phyloP scores from a whole-genome alignment of 2,329 filamentous ascomycete species.

The Diaporthe australafricana region DNA sequence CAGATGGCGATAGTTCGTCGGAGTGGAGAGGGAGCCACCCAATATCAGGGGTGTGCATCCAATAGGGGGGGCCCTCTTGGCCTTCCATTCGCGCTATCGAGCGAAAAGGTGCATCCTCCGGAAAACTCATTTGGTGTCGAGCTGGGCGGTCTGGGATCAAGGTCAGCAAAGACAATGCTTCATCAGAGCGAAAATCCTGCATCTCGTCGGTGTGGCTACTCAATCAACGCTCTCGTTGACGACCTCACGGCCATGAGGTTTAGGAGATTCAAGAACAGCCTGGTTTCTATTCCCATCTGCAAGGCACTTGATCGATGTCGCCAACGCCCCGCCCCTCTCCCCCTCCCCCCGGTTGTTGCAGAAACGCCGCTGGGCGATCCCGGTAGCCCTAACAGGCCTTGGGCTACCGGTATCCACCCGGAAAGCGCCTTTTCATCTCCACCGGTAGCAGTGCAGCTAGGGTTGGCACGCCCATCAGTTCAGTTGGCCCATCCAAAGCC shows the following conservation, averaged over 20 bases:
- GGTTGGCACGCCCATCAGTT: too few species aligned
- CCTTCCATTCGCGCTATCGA: constrained; percentile 9
- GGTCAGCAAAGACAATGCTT: neutral
- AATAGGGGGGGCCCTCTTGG: neutral
- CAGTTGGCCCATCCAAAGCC: too few species aligned
- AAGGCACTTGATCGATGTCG: neutral
- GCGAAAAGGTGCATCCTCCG: constrained; percentile 17
- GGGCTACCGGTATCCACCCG: too few species aligned
- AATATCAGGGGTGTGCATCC: constrained; percentile 3
- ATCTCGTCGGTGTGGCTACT: neutral
- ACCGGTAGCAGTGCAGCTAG: too few species aligned
- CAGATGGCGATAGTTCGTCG: neutral
- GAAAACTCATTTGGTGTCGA: neutral
- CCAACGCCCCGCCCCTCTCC: too few species aligned
- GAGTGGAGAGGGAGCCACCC: neutral
- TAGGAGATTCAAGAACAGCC: neutral
- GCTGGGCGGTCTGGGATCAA: constrained; percentile 17
- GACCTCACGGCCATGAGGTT: neutral
- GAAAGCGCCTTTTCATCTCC: too few species aligned
- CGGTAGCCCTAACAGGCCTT: too few species aligned
- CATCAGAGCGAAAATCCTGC: neutral
- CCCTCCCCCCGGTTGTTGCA: too few species aligned
- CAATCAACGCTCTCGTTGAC: neutral
- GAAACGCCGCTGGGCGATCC: too few species aligned
- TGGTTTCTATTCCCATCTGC: neutral